Evolutionary conservation across 495 filamentous ascomycete species (phyloP), one percentile per base, ranked within the genome.

Genomic region (Lepidopterella palustris): DNA sequence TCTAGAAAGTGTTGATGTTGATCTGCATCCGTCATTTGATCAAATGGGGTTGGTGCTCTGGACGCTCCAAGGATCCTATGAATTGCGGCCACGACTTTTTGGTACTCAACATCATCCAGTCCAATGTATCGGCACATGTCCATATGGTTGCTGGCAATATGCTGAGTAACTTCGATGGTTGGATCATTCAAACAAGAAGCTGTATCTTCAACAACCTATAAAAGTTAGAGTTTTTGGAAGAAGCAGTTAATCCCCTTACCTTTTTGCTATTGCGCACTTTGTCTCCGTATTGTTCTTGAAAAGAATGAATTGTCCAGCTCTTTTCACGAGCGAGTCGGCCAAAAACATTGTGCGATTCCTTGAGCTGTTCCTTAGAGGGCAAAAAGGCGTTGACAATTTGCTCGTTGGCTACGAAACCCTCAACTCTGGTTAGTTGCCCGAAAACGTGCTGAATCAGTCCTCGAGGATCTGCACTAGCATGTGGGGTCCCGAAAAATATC

Each of bases 401-500:
- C 4, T 49, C n/a, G 23, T 49, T 23, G 21, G 24, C 23, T 3
- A 3, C 3, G 10, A 5, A 18, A 1, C 4, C n/a, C n/a, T 18
- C 45, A 23, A 24, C n/a, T 21, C 10, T 3, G n/a, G 21, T 21
- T 10, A 24, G 11, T 10, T 20, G 1, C 3, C 24, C 4, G 21
- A 24, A 3, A 49, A 72, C 0, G 25, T 55, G 23, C 73, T 58
- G 2, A 23, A 32, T 70, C 70, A 73, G 2, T 63, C 48, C 11
- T 63, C 67, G 66, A 9, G 69, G 69, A 26, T 64, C 62, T 6
- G 51, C 62, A 27, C 74, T 71, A 29, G 63, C 57, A 45, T 78
- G 75, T 18, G 75, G 75, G 2, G 76, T 76, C 21, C 74, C 74
- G 8, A 75, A 69, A 40, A 76, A 77, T 4, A 77, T 48, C 11